Base-by-base conservation (phyloP, 805 yeast genomes). In the Candida adriatica region DNA sequence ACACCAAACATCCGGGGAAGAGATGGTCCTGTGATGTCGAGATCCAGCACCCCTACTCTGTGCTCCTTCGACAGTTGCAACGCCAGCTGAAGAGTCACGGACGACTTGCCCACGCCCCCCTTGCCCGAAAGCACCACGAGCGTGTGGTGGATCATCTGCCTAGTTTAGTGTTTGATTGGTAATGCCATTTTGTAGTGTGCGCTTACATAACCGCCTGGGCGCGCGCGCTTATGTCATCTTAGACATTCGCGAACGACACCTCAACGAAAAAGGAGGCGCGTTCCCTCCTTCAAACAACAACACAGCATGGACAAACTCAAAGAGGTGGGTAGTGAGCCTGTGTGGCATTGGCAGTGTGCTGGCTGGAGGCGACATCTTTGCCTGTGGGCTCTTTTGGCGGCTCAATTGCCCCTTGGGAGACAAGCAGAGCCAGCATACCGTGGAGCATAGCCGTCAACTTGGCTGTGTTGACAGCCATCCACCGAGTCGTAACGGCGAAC, bases 21-120 rank as follows among this genome's bases (percentile, higher is more conserved):
- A 1, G 96, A 88, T 0, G 98, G 98, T 0, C 98, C 98, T 0
- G 98, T 92, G 26, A 92, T 63, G 61, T 92, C 98, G 14, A 92
- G 86, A 52, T 92, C 98, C 16, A 92, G 62, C 0, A 92, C 94
- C 2, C 98, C 98, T n/a, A 92, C 96, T 46, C 79, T 49, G 55
- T 74, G 3, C 92, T 94, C 50, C 70, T 63, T 60, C 6, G 78
- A 84, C 18, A 92, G 63, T 0, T 88, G 67, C n/a, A 92, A 65
- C 0, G 96, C 97, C 2, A 87, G 66, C 53, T 92, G 99, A 0
- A 96, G 84, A 3, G 98, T 88, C 2, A 92, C 87, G 0, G 96
- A 86, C 9, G 96, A 86, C 54, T 92, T 92, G 2, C 98, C 98
- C 1, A 92, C 98, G 16, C 98, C 96, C 18, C 96, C 96, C 56